A percentile compares a stretch with the other conserved stretches of the same genome.
phyloP scores from a whole-genome alignment of 2,329 filamentous ascomycete species.

The Exophiala xenobiotica region DNA sequence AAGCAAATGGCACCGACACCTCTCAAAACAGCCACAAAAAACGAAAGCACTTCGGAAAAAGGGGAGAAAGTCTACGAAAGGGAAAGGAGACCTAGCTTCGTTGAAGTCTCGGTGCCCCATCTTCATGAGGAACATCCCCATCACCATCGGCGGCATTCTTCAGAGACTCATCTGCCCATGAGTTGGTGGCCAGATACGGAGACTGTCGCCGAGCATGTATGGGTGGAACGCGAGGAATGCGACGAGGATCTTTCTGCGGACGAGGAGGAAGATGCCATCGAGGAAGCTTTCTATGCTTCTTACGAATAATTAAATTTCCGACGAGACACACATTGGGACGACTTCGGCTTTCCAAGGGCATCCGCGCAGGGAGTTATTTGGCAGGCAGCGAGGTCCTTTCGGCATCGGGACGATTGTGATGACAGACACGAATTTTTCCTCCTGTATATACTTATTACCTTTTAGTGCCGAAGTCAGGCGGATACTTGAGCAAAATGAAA shows the following conservation, averaged over 20 bases:
- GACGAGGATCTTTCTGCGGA: background rate
- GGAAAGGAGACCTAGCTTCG: constrained; percentile 21
- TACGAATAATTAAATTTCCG: constrained; percentile 9
- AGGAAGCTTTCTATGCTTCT: constrained; percentile 21
- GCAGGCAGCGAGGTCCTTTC: too few relatives aligned
- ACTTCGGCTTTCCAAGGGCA: background rate
- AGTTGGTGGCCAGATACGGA: constrained; percentile 25
- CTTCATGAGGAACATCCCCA: constrained; percentile 9
- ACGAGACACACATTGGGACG: background rate
- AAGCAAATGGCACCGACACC: constrained; percentile 1
- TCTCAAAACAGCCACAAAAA: constrained; percentile 1
- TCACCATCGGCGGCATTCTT: constrained; percentile 11
- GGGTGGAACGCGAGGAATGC: constrained; percentile 15
- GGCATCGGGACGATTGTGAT: too few relatives aligned
- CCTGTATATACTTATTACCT: too few relatives aligned
- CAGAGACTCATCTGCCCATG: constrained; percentile 17
- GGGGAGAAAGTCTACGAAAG: background rate
- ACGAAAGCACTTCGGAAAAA: background rate
- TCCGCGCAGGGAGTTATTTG: too few relatives aligned
- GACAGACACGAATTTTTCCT: too few relatives aligned
- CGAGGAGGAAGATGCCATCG: constrained; percentile 19
- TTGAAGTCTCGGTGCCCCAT: constrained; percentile 13
- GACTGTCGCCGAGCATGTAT: constrained; percentile 12
- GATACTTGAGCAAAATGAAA: too few relatives aligned
- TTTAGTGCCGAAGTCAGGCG: too few relatives aligned